A percentile compares a stretch with the other conserved stretches of the same genome.
These are phyloP conservation scores for Coemansia sp. DNA, from an alignment of 192 early-diverging fungal genomes.

Conservation along the genomic window DNA sequence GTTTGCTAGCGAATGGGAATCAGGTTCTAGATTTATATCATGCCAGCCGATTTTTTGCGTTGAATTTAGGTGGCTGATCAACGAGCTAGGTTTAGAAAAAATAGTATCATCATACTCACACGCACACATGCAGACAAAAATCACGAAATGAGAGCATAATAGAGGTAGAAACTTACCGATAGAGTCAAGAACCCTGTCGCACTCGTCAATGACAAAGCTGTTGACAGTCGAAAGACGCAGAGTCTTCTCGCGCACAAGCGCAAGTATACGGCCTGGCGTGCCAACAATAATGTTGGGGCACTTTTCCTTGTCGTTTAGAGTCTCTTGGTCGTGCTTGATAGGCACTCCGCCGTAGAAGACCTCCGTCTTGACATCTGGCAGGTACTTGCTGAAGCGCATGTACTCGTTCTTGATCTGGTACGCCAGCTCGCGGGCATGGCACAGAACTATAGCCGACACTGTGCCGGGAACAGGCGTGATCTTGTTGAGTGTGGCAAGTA, in stretches of 20 bases:
- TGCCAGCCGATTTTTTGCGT: conserved; percentile 33
- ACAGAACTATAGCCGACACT: conserved; percentile 88
- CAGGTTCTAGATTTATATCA: conserved; percentile 31
- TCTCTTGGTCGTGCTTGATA: conserved; percentile 78
- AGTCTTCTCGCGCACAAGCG: conserved; percentile 81
- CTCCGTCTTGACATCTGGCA: conserved; percentile 88
- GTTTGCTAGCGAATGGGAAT: neutral
- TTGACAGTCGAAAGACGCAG: conserved; percentile 82
- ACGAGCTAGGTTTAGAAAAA: conserved; percentile 79
- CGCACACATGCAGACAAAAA: conserved; percentile 1
- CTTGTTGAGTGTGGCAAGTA: conserved; percentile 92
- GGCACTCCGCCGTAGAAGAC: conserved; percentile 91
- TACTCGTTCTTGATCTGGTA: conserved; percentile 99
- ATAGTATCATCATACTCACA: conserved; percentile 58
- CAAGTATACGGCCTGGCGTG: conserved; percentile 92
- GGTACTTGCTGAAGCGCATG: conserved; percentile 92
- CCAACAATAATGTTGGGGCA: conserved; percentile 97
- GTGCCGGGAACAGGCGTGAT: conserved; percentile 80
- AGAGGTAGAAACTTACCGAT: conserved; percentile 67
- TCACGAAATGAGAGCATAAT: neutral
- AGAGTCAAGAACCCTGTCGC: conserved; percentile 94
- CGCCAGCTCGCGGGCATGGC: conserved; percentile 97
- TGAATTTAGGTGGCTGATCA: conserved; percentile 53
- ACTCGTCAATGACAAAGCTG: conserved; percentile 99
- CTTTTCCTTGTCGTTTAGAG: conserved; percentile 77